A percentile compares a stretch with the other conserved stretches of the same genome.
Evolutionary conservation across 768 basidiomycete species (phyloP).

Genomic region (Amanita pallidorosea): DNA sequence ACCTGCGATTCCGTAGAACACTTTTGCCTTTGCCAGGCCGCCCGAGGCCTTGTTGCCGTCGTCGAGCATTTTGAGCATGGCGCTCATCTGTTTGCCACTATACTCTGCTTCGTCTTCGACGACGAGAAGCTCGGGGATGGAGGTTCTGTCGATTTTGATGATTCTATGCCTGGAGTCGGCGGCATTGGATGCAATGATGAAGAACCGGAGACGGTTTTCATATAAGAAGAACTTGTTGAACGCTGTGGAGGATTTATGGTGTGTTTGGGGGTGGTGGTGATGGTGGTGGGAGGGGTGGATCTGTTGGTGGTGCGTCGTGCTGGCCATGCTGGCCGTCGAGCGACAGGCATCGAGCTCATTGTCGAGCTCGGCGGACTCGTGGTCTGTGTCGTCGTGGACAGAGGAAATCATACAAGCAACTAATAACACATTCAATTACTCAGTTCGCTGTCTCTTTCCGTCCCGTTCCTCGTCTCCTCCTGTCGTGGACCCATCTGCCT

Average conservation of each 20-base stretch:
- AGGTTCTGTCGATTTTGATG: conserved; percentile 86
- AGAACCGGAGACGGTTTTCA: conserved; percentile 87
- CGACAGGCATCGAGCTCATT: background rate
- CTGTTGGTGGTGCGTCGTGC: background rate
- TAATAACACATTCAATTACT: conserved; percentile 17
- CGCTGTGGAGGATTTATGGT: conserved; percentile 15
- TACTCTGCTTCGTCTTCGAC: conserved; percentile 88
- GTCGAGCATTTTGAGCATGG: conserved; percentile 89
- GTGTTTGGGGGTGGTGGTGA: background rate
- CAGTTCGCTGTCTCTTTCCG: conserved; percentile 31
- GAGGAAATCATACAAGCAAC: background rate
- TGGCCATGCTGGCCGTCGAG: background rate
- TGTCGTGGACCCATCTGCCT: conserved; percentile 22
- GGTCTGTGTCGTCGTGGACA: background rate
- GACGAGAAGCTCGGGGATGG: conserved; percentile 61
- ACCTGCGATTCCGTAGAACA: conserved; percentile 82
- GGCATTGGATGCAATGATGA: conserved; percentile 84
- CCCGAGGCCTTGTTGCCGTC: conserved; percentile 88
- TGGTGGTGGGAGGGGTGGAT: background rate
- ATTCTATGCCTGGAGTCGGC: conserved; percentile 84
- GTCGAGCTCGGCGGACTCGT: background rate
- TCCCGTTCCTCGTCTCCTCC: conserved; percentile 19
- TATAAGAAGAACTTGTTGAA: conserved; percentile 88
- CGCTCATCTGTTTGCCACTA: conserved; percentile 80
- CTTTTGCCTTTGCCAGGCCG: conserved; percentile 68